A percentile compares a stretch with the other conserved stretches of the same genome.
phyloP scores from a whole-genome alignment of 2,329 filamentous ascomycete genomes.

The Botryotinia narcissicola region DNA sequence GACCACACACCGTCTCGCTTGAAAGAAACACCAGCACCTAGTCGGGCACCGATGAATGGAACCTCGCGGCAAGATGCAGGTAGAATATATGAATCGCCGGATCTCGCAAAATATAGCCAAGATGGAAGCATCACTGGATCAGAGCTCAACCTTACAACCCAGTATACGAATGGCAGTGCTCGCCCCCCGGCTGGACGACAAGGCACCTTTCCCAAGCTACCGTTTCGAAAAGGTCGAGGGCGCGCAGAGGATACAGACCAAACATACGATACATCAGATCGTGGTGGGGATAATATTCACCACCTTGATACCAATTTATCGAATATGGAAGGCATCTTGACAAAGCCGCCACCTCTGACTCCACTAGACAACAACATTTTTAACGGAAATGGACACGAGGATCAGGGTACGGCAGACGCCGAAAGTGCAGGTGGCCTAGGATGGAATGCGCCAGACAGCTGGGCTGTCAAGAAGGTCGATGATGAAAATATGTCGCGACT shows the following conservation, averaged over 20 bases:
- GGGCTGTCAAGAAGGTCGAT: slow-evolving; percentile 77
- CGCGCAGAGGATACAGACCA: slow-evolving; percentile 55
- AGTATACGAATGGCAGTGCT: slow-evolving; percentile 26
- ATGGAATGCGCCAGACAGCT: slow-evolving; percentile 96
- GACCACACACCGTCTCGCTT: slow-evolving; percentile 50
- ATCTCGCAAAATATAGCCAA: slow-evolving; percentile 34
- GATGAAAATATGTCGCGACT: slow-evolving; percentile 60
- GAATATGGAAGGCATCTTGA: slow-evolving; percentile 89
- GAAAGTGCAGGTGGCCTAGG: slow-evolving; percentile 46
- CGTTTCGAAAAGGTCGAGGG: slow-evolving; percentile 58
- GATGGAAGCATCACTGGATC: slow-evolving; percentile 35
- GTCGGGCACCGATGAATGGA: slow-evolving; percentile 49
- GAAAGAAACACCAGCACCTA: slow-evolving; percentile 51
- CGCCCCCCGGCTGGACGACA: slow-evolving; percentile 28
- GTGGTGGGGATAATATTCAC: slow-evolving; percentile 48
- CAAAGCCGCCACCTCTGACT: slow-evolving; percentile 66
- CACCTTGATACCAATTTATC: slow-evolving; percentile 83
- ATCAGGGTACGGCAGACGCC: slow-evolving; percentile 41
- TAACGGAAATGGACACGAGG: slow-evolving; percentile 43
- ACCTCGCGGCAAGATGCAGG: slow-evolving; percentile 25
- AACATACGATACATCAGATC: slow-evolving; percentile 39
- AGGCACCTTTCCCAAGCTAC: slow-evolving; percentile 51
- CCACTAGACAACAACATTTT: slow-evolving; percentile 62
- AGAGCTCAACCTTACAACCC: slow-evolving; percentile 30
- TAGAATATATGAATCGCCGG: slow-evolving; percentile 30